Base-by-base conservation (phyloP, 2,329 filamentous ascomycete species). In the Colletotrichum sp. region DNA sequence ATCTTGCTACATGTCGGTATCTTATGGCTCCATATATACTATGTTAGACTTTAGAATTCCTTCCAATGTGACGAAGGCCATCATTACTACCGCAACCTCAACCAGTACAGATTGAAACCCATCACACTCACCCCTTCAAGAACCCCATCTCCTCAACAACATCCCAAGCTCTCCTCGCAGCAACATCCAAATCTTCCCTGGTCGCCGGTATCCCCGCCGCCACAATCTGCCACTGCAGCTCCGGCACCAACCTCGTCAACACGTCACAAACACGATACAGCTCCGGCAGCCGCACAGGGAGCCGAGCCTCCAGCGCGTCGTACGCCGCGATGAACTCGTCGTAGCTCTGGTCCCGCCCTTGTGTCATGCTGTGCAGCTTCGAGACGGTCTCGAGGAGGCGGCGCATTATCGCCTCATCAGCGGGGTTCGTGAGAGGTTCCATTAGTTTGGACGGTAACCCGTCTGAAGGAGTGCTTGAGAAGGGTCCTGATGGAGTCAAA, bases 321-420 rank as follows among this genome's bases (percentile, higher is more conserved):
- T 52, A 66, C 3, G 7, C 38, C 14, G 16, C 9, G 59, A 38
- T 63, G 9, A 63, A 63, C 3, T 66, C 43, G 7, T 34, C 63
- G 18, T 48, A 55, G 43, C 10, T 34, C 28, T 66, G 38, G 28
- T n/a, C 43, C 18, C 8, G 36, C 12, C 2, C 36, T 26, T 55
- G 43, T 4, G 12, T 16, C 18, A 66, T 43, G 16, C 28, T 5
- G 2, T 28, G 63, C n/a, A 55, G 38, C 63, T 55, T 52, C 10
- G 63, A 32, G 63, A 66, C 63, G 4, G 63, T 34, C 63, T 66
- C 63, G 28, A 66, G 63, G 13, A 66, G 21, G 43, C 63, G 63
- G 10, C 43, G 63, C 63, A 66, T 66, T 21, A 66, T 34, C 3
- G 38, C 38, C n/a, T 66, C 63, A 4, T 66, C 26, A 7, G 5